A percentile compares a stretch with the other conserved stretches of the same genome.
phyloP scores from a whole-genome alignment of 129 eudicot genomes.

The Sambucus nigra region DNA sequence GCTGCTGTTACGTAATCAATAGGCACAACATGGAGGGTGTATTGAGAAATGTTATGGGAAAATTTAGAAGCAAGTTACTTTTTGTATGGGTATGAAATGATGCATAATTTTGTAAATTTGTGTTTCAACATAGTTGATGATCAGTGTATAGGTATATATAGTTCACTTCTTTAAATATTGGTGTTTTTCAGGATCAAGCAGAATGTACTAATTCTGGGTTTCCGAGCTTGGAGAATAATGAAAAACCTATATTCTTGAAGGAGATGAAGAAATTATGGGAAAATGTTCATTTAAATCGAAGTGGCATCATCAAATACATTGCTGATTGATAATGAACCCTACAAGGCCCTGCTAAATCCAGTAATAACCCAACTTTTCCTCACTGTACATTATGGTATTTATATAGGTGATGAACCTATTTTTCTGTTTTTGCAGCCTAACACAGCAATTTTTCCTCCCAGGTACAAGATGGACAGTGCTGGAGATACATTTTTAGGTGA shows the following conservation, averaged over 20 bases:
- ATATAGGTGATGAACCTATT: not conserved
- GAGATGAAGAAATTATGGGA: constrained; percentile 39
- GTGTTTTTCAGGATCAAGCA: constrained; percentile 37
- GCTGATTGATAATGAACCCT: constrained; percentile 38
- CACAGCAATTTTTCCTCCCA: constrained; percentile 24
- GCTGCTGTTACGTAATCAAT: not conserved
- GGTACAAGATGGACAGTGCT: constrained; percentile 19
- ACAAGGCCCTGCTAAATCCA: constrained; percentile 48
- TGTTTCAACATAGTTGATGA: not conserved
- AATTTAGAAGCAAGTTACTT: constrained; percentile 21
- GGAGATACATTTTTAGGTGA: constrained; percentile 34
- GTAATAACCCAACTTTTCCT: constrained; percentile 13
- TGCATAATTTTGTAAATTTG: not conserved
- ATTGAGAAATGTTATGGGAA: constrained; percentile 25
- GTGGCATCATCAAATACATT: constrained; percentile 34
- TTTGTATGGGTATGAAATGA: constrained; percentile 55
- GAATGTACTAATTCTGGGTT: constrained; percentile 33
- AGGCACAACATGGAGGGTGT: constrained; percentile 40
- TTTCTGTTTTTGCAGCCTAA: constrained; percentile 43
- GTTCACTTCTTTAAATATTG: not conserved
- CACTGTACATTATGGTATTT: not conserved
- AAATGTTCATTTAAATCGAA: not conserved
- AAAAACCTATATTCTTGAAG: constrained; percentile 60
- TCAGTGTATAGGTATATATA: not conserved
- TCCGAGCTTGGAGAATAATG: constrained; percentile 25